A percentile compares a stretch with the other conserved stretches of the same genome.
Conservation (phyloP, 2,329 filamentous ascomycete genomes). For the Epichloe baconii region DNA sequence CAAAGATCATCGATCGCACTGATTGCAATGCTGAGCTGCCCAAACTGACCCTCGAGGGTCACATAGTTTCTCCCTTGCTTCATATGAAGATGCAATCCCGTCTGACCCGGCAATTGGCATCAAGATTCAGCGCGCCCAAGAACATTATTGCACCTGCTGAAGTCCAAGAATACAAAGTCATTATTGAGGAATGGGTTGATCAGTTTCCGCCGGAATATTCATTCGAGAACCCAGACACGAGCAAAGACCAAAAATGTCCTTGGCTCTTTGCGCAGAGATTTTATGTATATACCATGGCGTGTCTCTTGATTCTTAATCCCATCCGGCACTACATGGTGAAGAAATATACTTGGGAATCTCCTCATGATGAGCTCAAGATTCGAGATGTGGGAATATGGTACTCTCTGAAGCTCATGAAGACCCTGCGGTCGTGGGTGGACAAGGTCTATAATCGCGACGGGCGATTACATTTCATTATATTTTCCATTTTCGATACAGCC, state of each 20-base stretch:
- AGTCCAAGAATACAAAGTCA: constrained; percentile 13
- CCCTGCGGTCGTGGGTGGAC: constrained; percentile 27
- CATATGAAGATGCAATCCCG: constrained; percentile 19
- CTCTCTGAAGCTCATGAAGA: constrained; percentile 27
- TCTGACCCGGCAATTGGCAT: constrained; percentile 12
- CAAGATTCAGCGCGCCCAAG: constrained; percentile 14
- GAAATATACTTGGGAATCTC: constrained; percentile 13
- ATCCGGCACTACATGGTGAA: constrained; percentile 33
- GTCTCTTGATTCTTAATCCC: constrained; percentile 32
- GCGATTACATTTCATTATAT: constrained; percentile 37
- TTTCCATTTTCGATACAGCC: constrained; percentile 37
- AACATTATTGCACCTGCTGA: constrained; percentile 16
- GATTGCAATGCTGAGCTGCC: constrained; percentile 16
- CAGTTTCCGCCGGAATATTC: constrained; percentile 28
- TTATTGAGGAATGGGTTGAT: constrained; percentile 27
- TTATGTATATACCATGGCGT: constrained; percentile 30
- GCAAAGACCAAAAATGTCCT: constrained; percentile 23
- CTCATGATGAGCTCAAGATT: constrained; percentile 20
- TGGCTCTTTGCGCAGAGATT: constrained; percentile 34
- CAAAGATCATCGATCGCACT: constrained; percentile 18
- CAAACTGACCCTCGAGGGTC: constrained; percentile 15
- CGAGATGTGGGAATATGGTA: constrained; percentile 28
- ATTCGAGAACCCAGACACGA: constrained; percentile 25
- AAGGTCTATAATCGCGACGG: constrained; percentile 31
- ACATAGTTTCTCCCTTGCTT: constrained; percentile 15